These are phyloP conservation scores for Kickxella alabastrina DNA, from an alignment of 192 early-diverging fungal genomes.

Conservation along the genomic window DNA sequence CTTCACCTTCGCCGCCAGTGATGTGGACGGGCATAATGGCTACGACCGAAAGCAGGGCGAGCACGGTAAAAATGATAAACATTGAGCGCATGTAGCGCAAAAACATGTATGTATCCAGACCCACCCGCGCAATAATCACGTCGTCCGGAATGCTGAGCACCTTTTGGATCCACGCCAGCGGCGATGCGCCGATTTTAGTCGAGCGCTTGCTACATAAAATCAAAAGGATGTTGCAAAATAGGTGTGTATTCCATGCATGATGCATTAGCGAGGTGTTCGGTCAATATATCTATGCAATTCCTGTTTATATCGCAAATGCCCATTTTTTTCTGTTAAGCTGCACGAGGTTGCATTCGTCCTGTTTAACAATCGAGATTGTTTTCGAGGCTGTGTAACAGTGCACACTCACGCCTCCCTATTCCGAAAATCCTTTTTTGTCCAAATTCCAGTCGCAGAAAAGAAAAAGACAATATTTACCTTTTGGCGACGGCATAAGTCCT, in stretches of 20 bases:
- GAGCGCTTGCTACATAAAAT: conserved; percentile 56
- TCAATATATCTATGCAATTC: too few relatives aligned
- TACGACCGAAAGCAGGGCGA: conserved; percentile 59
- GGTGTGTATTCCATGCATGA: too few relatives aligned
- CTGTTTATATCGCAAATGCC: too few relatives aligned
- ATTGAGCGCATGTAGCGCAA: conserved; percentile 69
- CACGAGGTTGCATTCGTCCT: too few relatives aligned
- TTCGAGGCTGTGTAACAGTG: too few relatives aligned
- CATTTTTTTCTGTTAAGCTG: too few relatives aligned
- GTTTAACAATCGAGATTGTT: too few relatives aligned
- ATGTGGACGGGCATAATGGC: conserved; percentile 75
- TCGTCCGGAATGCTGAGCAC: conserved; percentile 55
- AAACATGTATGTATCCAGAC: conserved; percentile 79
- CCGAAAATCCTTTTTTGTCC: too few relatives aligned
- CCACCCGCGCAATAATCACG: conserved; percentile 56
- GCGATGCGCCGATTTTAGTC: conserved; percentile 50
- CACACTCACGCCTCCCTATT: too few relatives aligned
- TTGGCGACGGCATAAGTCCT: conserved; percentile 61
- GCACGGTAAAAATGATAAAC: conserved; percentile 64
- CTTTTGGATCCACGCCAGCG: conserved; percentile 59
- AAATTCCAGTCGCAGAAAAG: too few relatives aligned
- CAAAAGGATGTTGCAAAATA: too few relatives aligned
- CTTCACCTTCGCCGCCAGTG: conserved; percentile 24
- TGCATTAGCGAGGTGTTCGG: too few relatives aligned
- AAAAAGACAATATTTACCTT: conserved; percentile 18